Percentiles rank a stretch among this genome's conserved stretches.
Conservation (phyloP, 305 asterid genomes). For the Lippia alba region DNA sequence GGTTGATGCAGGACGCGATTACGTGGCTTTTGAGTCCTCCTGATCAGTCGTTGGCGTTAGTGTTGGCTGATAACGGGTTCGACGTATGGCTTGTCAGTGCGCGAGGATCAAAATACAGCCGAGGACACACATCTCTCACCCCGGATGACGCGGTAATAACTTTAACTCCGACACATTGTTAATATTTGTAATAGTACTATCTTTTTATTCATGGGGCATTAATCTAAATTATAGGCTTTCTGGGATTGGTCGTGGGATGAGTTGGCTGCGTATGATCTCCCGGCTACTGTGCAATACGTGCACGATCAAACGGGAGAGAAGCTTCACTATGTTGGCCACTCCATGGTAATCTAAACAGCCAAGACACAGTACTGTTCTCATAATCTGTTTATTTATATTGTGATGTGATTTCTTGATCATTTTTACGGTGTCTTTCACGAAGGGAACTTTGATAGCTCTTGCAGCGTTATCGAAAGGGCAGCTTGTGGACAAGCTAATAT, state of each 20-base stretch:
- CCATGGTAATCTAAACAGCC: conserved; percentile 45
- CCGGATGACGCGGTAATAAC: conserved; percentile 45
- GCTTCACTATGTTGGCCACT: conserved; percentile 67
- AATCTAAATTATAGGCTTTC: conserved; percentile 38
- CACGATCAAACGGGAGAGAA: conserved; percentile 55
- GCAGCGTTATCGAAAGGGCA: conserved; percentile 50
- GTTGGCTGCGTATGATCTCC: conserved; percentile 58
- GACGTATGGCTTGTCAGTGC: conserved; percentile 67
- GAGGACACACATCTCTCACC: conserved; percentile 52
- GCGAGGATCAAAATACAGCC: conserved; percentile 62
- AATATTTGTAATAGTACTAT: no score
- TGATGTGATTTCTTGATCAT: neutral
- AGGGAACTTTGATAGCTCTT: conserved; percentile 61
- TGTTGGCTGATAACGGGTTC: conserved; percentile 63
- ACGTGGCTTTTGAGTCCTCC: conserved; percentile 60
- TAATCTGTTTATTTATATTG: neutral
- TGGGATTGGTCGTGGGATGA: conserved; percentile 83
- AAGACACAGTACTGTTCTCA: neutral
- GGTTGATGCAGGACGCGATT: conserved; percentile 50
- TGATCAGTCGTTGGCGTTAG: conserved; percentile 53
- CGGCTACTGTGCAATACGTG: conserved; percentile 52
- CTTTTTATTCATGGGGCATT: no score
- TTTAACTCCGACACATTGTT: neutral
- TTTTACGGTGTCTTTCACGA: neutral
- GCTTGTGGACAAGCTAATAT: conserved; percentile 46